phyloP scores from a whole-genome alignment of 352 stramenopile genomes.

The Thalassiosira allenii region DNA sequence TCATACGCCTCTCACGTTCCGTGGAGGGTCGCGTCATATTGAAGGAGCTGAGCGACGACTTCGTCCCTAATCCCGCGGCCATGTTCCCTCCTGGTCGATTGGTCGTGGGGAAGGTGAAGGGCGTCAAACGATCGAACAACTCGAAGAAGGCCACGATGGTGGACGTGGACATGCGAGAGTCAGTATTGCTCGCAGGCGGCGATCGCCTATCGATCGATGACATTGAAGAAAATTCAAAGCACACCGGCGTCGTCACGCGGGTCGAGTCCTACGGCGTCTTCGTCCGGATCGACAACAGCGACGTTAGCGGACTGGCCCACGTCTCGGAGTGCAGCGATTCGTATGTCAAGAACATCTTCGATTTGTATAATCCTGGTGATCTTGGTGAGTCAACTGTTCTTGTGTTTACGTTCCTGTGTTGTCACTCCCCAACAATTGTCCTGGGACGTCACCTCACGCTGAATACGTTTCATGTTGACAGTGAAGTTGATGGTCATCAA shows the following conservation, averaged over 20 bases:
- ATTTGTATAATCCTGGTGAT: conserved; percentile 94
- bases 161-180: conserved; percentile 94
- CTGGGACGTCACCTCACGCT: conserved; percentile 79
- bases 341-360: conserved; percentile 92
- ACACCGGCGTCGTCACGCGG: conserved; percentile 95
- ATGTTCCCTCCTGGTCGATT: conserved; percentile 93
- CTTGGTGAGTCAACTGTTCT: no score
- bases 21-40: conserved; percentile 92
- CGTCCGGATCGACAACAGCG: conserved; percentile 94
- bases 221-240: conserved; percentile 90
- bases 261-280: conserved; percentile 96
- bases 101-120: conserved; percentile 93
- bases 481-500: conserved; percentile 88
- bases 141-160: conserved; percentile 69
- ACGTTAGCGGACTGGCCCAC: conserved; percentile 94
- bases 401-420: no score
- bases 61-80: conserved; percentile 90
- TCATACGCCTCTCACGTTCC: conserved; percentile 90
- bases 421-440: no score
- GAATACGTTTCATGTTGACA: no score
- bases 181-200: conserved; percentile 90
- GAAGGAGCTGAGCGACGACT: conserved; percentile 95
- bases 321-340: conserved; percentile 96
- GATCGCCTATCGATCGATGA: conserved; percentile 90
- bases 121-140: conserved; percentile 78